Evolutionary conservation across 2,329 filamentous ascomycete species (phyloP).

Genomic region (Ophiocordyceps robertsii): DNA sequence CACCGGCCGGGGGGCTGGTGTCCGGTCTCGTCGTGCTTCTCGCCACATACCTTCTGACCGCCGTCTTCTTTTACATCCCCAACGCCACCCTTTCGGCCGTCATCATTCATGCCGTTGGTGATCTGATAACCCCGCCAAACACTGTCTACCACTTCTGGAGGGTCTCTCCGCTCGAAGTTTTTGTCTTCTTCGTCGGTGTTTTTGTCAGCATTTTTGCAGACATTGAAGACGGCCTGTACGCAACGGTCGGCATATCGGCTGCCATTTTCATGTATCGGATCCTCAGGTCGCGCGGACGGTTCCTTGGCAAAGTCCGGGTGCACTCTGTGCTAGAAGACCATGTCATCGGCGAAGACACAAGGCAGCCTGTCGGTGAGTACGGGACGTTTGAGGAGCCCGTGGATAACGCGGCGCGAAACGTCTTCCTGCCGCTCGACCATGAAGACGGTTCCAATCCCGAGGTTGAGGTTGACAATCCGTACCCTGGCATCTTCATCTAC

Average conservation of each 20-base stretch:
- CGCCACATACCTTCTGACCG: conserved; percentile 77
- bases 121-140: conserved; percentile 82
- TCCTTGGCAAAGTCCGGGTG: conserved; percentile 55
- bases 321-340: conserved; percentile 74
- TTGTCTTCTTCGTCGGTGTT: conserved; percentile 90
- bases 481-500: conserved; percentile 92
- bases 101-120: conserved; percentile 91
- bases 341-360: conserved; percentile 47
- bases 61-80: conserved; percentile 90
- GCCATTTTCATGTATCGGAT: conserved; percentile 73
- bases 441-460: conserved; percentile 83
- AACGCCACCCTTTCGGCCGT: conserved; percentile 69
- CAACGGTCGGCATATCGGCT: conserved; percentile 64
- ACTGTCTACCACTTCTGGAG: conserved; percentile 93
- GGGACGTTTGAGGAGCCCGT: conserved; percentile 36
- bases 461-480: conserved; percentile 65
- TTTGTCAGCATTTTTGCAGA: conserved; percentile 75
- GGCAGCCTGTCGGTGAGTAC: conserved; percentile 34
- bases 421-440: conserved; percentile 80
- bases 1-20: conserved; percentile 79
- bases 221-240: conserved; percentile 90
- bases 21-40: conserved; percentile 76
- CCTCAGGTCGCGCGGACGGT: conserved; percentile 67
- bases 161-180: conserved; percentile 76
- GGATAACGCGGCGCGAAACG: conserved; percentile 49